Base-by-base conservation (phyloP, 192 early-diverging fungal species). In the Coemansia sp. region DNA sequence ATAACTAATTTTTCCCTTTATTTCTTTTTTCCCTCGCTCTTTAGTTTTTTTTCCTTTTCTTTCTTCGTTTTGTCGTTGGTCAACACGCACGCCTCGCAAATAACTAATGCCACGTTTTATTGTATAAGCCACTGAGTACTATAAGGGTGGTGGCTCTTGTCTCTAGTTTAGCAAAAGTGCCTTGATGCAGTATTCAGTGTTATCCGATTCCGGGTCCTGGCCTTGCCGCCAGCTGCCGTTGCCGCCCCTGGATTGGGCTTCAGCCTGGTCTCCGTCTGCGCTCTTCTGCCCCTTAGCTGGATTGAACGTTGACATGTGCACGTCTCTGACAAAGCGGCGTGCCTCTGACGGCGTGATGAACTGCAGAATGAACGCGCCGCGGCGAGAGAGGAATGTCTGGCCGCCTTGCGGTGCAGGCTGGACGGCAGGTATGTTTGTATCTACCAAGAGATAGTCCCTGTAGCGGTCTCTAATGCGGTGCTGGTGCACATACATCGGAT, bases 351-450 rank as follows among this genome's bases (percentile, higher is more conserved):
- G 32, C 2, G 66, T 72, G 46, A 62, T 30, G 34, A 78, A 65
- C 60, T 78, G 75, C 10, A 78, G 18, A 9, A 78, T 61, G 48
- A 78, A 78, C 1, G 75, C 75, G 22, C 69, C 70, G 6, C 61
- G 50, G 10, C 75, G 75, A 0, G 51, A 46, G 18, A 78, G 55
- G 28, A 78, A 78, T 11, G 67, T 69, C 5, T 65, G 39, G n/a
- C 75, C 69, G 2, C 36, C 14, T 39, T 59, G 66, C 29, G 75
- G 75, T 11, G 75, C 75, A 13, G 54, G 62, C 69, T 78, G 75
- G 23, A 78, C 61, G 1, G 66, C 75, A 1, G 75, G 75, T 19
- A 78, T 45, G 3, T 55, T 63, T 22, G 75, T 66, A 50, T 78
- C 75, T 4, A 78, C 70, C 35, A 78, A 35, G 20, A 72, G 66